Base-by-base conservation (phyloP, 2,329 filamentous ascomycete genomes). In the Fusarium cyanostomum region DNA sequence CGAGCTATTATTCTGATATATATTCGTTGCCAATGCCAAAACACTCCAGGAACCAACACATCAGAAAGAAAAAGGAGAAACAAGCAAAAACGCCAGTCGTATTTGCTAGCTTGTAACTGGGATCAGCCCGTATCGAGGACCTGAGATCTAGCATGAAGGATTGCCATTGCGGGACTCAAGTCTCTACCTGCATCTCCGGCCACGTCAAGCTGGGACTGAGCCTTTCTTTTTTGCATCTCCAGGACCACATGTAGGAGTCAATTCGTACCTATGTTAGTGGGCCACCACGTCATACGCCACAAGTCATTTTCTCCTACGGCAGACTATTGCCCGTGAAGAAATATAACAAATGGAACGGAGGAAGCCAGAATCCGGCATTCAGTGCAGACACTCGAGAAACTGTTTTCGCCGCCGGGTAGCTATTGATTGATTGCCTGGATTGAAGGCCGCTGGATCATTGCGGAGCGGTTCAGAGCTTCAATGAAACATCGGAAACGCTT, bases 231-330 rank as follows among this genome's bases (percentile, higher is more conserved):
- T 13, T 52, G 15, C 39, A 34, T 44, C 37, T 41, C 21, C 7
- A 39, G 39, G 49, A 52, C 42, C 28, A n/a, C 37, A 51, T 21
- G 21, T 21, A 21, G 33, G 48, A 27, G 37, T 51, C 37, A 41
- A n/a, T 26, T 51, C n/a, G 16, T 18, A 50, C 41, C 16, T 50
- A 50, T 42, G 42, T 51, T 34, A 34, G 48, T 42, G 33, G 48
- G 26, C 27, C 46, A 26, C 46, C 26, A 8, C 46, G 24, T 50
- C 12, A 50, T 15, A 30, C 21, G 6, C 6, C 6, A 12, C 34
- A 50, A 30, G 30, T 30, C 21, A 12, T 31, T 41, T 31, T 31
- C 35, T 18, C 41, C 18, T 49, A 27, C 42, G 15, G 10, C n/a
- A n/a, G 16, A 21, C 21, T 24, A 31, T 44, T 31, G 12, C 16